Evolutionary conservation across 306 rosid species (phyloP), one percentile per base, ranked within the genome.

Genomic region (Begonia masoniana): DNA sequence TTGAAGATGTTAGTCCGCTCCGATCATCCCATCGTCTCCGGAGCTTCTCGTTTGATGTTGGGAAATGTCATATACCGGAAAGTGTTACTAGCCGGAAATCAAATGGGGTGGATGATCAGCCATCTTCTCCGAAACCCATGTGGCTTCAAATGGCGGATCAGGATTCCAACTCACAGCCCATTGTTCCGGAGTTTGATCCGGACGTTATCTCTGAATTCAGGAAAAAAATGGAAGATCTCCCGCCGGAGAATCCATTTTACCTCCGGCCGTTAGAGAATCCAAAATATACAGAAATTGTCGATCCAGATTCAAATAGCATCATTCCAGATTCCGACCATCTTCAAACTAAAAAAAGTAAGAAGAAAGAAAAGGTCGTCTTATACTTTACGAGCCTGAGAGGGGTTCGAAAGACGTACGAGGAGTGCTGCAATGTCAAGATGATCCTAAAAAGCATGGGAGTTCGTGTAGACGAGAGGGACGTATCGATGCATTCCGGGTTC

Each of bases 401-500:
- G 12, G 83, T 91, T 31, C 68, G 96, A 10, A 86, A 83, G 74
- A 91, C 99, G 17, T 86, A 79, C 17, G 96, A 91, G 71, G 94
- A 91, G 54, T 91, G 95, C 7, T 86, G 88, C 67, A 64, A 79
- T 61, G 95, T 86, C 57, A 75, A 75, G 63, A 67, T 70, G 1
- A 83, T 86, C 64, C 52, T 91, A 50, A 86, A 72, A 71, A 77
- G 85, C 12, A 15, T 83, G 3, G 82, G 88, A 0, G 59, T 81
- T 26, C 71, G 71, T 9, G 68, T 86, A 6, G 96, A 91, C 36
- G 99, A 91, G 64, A 74, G 96, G 26, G 99, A 91, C 48, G 84
- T 91, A 4, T 91, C 88, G 10, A 86, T 91, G 99, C 96, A 91
- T 79, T 77, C 80, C 0, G 92, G 82, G 59, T 91, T 86, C 63